Evolutionary conservation across 2,329 filamentous ascomycete species (phyloP), one percentile per base, ranked within the genome.

Genomic region (Geosmithia morbida): DNA sequence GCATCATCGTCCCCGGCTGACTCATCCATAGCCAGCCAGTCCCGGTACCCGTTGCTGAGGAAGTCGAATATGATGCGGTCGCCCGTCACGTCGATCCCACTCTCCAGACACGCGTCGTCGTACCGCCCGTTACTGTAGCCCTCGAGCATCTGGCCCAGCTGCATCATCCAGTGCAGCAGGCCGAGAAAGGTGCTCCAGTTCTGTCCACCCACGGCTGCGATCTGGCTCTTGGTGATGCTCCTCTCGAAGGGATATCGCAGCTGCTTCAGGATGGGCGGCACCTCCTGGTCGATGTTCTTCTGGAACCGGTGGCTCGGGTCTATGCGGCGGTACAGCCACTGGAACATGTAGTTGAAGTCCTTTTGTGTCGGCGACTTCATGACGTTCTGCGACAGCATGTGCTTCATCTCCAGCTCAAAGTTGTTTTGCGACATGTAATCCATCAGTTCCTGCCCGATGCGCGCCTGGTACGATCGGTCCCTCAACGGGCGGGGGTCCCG

Each of bases 111-210:
- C 1, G 88, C 89, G 46, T 95, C 85, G 54, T 96, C 88, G 61
- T 95, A 98, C 44, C 80, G 79, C 49, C 88, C 83, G 48, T 70
- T 64, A 1, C 78, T 71, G 59, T 89, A 97, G 19, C 85, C 77
- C 51, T 97, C 89, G 59, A 97, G 78, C 83, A 97, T 94, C 55
- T 90, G 83, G 4, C 87, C 87, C 46, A 98, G 71, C 64, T 97
- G 89, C 90, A 98, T 95, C 81, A 98, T 90, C 92, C 92, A 98
- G 66, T 98, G 89, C 46, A 98, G 72, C 61, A 98, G 70, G 0
- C 89, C 92, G 13, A 98, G 70, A 58, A 98, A 97, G 0, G 87
- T 92, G 51, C 85, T 85, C 92, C 92, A 98, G 60, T 97, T 97
- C 64, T 95, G 88, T 2, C 89, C 90, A 53, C 92, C 92, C 0